Evolutionary conservation across 2,329 filamentous ascomycete species (phyloP).

Genomic region (Clonostachys chloroleuca): DNA sequence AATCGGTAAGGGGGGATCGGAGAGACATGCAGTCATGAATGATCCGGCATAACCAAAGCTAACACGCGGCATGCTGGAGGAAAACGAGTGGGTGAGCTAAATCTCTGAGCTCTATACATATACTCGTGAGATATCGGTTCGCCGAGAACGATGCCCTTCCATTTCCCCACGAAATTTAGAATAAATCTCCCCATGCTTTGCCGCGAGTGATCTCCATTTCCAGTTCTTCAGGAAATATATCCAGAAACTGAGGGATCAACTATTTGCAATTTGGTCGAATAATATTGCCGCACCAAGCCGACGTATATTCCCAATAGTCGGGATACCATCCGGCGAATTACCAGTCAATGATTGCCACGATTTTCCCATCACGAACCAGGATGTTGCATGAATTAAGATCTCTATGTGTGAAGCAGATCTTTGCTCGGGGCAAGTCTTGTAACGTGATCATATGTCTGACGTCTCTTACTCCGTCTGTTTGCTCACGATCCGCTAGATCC

Average conservation of each 20-base stretch:
- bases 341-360: slow-evolving; percentile 38
- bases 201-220: slow-evolving; percentile 9
- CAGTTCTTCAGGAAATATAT: slow-evolving; percentile 5
- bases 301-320: slow-evolving; percentile 25
- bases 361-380: slow-evolving; percentile 26
- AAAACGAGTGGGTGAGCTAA: slow-evolving; percentile 8
- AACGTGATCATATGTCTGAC: slow-evolving; percentile 5
- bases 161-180: not conserved
- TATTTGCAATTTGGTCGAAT: slow-evolving; percentile 14
- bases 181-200: slow-evolving; percentile 7
- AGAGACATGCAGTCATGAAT: slow-evolving; percentile 8
- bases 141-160: not conserved
- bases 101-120: no score
- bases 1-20: slow-evolving; percentile 10
- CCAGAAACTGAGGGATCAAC: slow-evolving; percentile 11
- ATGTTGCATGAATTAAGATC: slow-evolving; percentile 40
- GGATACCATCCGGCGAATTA: slow-evolving; percentile 24
- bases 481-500: not conserved
- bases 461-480: not conserved
- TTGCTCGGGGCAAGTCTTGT: slow-evolving; percentile 7
- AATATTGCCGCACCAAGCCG: slow-evolving; percentile 12
- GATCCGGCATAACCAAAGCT: slow-evolving; percentile 14
- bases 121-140: not conserved
- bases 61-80: slow-evolving; percentile 18
- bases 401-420: slow-evolving; percentile 33